These are phyloP conservation scores for Gilbertella persicaria DNA, from an alignment of 371 early-diverging fungal species.

Conservation along the genomic window DNA sequence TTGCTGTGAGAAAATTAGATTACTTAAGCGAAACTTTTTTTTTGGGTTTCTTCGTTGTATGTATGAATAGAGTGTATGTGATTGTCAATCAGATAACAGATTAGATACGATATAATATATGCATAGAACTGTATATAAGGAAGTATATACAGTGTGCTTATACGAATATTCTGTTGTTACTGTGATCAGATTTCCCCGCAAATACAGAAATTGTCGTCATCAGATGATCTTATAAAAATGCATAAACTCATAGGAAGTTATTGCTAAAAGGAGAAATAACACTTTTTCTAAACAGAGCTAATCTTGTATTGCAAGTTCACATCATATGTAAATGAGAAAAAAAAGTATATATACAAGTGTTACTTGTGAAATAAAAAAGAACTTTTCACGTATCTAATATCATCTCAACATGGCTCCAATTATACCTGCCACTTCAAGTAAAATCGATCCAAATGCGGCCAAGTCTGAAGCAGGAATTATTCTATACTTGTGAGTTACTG, in stretches of 20 bases:
- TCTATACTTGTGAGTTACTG: conserved; percentile 25
- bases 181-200: too few relatives aligned
- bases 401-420: conserved; percentile 6
- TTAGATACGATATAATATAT: too few relatives aligned
- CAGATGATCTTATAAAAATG: not conserved
- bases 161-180: too few relatives aligned
- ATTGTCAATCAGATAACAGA: too few relatives aligned
- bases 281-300: not conserved
- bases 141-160: too few relatives aligned
- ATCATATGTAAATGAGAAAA: not conserved
- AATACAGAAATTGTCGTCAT: not conserved
- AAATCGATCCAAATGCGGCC: not conserved
- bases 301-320: not conserved
- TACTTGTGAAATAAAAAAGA: too few relatives aligned
- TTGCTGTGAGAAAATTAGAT: not conserved
- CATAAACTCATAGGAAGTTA: not conserved
- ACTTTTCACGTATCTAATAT: too few relatives aligned
- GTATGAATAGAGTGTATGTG: too few relatives aligned
- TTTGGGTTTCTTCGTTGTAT: too few relatives aligned
- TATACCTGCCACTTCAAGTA: conserved; percentile 8
- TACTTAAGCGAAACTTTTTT: not conserved
- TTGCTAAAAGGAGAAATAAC: not conserved
- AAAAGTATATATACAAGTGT: not conserved
- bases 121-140: too few relatives aligned
- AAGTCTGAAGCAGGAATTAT: conserved; percentile 33